A percentile compares a stretch with the other conserved stretches of the same genome.
These are phyloP conservation scores for Leccinum incarnatum DNA, from an alignment of 768 basidiomycete genomes.

Conservation along the genomic window DNA sequence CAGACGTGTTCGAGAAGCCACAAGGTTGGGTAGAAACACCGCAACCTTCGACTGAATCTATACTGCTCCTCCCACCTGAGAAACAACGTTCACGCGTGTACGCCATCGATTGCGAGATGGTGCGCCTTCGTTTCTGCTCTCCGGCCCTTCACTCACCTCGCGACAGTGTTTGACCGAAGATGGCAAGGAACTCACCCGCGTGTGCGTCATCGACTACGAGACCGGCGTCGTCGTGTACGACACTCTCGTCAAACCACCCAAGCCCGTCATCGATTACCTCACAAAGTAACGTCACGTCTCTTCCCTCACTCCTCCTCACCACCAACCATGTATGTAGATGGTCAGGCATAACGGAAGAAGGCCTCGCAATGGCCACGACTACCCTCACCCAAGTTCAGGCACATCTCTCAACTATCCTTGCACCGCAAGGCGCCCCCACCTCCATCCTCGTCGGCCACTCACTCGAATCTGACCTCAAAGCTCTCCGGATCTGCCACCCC, in stretches of 20 bases:
- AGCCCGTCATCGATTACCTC: conserved; percentile 87
- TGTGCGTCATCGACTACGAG: conserved; percentile 78
- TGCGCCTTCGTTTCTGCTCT: conserved; percentile 31
- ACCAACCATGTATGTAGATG: conserved; percentile 46
- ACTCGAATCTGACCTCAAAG: conserved; percentile 89
- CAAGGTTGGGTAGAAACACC: conserved; percentile 85
- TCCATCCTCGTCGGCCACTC: conserved; percentile 93
- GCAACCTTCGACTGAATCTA: conserved; percentile 33
- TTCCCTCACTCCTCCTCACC: not conserved
- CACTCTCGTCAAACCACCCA: conserved; percentile 82
- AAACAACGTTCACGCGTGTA: conserved; percentile 53
- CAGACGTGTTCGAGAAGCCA: conserved; percentile 62
- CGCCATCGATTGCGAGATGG: conserved; percentile 98
- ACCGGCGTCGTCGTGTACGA: conserved; percentile 79
- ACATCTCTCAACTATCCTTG: conserved; percentile 61
- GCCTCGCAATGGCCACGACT: conserved; percentile 67
- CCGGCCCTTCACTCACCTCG: not conserved
- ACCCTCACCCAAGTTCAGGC: conserved; percentile 78
- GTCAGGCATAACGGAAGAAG: conserved; percentile 88
- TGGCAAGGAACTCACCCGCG: conserved; percentile 84
- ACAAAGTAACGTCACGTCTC: conserved; percentile 56
- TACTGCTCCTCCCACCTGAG: conserved; percentile 31
- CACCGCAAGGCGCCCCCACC: conserved; percentile 46
- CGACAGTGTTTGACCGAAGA: conserved; percentile 81
- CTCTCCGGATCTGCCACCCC: conserved; percentile 83